Evolutionary conservation across 2,329 filamentous ascomycete genomes (phyloP).

Genomic region (Sporothrix brunneoviolacea): DNA sequence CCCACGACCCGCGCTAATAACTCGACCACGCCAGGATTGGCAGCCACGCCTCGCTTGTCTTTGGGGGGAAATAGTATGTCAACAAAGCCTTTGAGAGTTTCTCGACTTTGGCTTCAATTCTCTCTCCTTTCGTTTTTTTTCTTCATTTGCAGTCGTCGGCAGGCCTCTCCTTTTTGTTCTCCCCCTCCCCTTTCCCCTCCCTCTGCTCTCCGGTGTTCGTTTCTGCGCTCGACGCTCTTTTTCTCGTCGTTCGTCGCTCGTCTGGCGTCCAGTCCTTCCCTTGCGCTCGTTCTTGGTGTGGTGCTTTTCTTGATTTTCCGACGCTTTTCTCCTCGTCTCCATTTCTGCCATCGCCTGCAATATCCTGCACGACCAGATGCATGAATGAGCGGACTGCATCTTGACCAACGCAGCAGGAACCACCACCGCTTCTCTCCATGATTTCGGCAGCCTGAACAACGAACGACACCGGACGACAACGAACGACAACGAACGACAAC

Average conservation of each 20-base stretch:
- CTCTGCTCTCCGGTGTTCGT: background rate
- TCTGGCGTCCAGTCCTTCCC: background rate
- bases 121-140: background rate
- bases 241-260: background rate
- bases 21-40: slow-evolving; percentile 5
- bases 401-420: too few species aligned
- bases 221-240: background rate
- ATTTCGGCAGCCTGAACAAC: too few species aligned
- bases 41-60: slow-evolving; percentile 1
- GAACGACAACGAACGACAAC: background rate
- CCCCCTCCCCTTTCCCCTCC: background rate
- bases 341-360: background rate
- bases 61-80: slow-evolving; percentile 7
- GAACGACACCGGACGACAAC: too few species aligned
- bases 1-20: slow-evolving; percentile 9
- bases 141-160: background rate
- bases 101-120: background rate
- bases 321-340: too few species aligned
- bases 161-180: background rate
- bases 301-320: too few species aligned
- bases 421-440: too few species aligned
- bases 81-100: slow-evolving; percentile 10
- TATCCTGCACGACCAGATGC: too few species aligned
- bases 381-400: too few species aligned
- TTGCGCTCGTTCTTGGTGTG: background rate